Percentiles rank a stretch among this genome's conserved stretches.
These are phyloP conservation scores for Malus hybrid DNA, from an alignment of 331 rosid species.

Conservation along the genomic window DNA sequence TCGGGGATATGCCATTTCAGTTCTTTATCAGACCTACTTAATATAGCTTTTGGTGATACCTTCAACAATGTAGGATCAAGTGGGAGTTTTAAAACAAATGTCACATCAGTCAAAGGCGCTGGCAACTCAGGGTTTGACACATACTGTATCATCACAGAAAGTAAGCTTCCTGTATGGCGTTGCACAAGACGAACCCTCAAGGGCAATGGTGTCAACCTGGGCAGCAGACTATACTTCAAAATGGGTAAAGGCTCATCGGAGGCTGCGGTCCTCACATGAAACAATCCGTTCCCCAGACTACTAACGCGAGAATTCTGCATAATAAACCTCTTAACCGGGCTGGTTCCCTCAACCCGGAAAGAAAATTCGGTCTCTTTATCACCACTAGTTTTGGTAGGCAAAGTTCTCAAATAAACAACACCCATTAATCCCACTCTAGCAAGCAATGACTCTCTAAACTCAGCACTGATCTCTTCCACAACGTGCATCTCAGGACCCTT, in stretches of 20 bases:
- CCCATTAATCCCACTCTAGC: slow-evolving; percentile 84
- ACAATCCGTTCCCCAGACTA: slow-evolving; percentile 75
- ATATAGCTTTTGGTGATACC: slow-evolving; percentile 81
- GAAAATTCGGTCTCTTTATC: slow-evolving; percentile 93
- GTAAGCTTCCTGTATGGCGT: slow-evolving; percentile 81
- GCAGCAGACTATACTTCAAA: slow-evolving; percentile 72
- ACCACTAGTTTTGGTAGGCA: slow-evolving; percentile 63
- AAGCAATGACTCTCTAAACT: slow-evolving; percentile 85
- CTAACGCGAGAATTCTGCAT: slow-evolving; percentile 76
- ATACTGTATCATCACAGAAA: slow-evolving; percentile 90
- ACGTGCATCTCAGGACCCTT: slow-evolving; percentile 88
- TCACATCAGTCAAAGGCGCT: slow-evolving; percentile 66
- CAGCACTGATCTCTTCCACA: slow-evolving; percentile 72
- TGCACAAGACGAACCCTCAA: slow-evolving; percentile 80
- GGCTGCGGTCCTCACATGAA: slow-evolving; percentile 76
- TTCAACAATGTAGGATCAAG: slow-evolving; percentile 78
- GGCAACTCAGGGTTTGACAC: slow-evolving; percentile 72
- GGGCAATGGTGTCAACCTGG: slow-evolving; percentile 81
- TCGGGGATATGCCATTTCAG: slow-evolving; percentile 79
- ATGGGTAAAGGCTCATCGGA: slow-evolving; percentile 77
- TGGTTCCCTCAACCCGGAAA: slow-evolving; percentile 71
- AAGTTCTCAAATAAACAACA: slow-evolving; percentile 67
- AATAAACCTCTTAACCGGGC: slow-evolving; percentile 71
- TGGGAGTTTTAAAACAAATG: slow-evolving; percentile 70
- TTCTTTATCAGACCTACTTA: slow-evolving; percentile 78